Percentiles rank a stretch among this genome's conserved stretches.
Conservation (phyloP, 2,329 filamentous ascomycete species). For the Sordariomycetes sp. region DNA sequence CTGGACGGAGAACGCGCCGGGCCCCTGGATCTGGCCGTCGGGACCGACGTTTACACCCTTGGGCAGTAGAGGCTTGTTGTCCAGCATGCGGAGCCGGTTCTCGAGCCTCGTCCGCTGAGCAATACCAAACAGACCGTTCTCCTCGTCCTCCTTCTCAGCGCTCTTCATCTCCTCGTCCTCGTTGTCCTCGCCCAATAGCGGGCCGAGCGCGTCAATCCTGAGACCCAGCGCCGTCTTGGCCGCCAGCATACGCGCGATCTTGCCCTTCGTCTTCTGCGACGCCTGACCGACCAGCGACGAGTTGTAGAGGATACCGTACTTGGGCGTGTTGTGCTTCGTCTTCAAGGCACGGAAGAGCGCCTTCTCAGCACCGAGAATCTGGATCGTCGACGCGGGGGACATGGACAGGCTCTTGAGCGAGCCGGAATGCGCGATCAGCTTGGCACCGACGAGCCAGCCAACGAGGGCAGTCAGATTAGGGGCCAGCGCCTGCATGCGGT, state of each 20-base stretch:
- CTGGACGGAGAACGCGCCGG: constrained; percentile 82
- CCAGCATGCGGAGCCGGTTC: constrained; percentile 64
- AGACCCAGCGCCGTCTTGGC: constrained; percentile 89
- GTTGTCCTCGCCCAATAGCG: constrained; percentile 61
- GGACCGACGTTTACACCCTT: constrained; percentile 67
- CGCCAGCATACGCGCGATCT: constrained; percentile 93
- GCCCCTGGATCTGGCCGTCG: constrained; percentile 50
- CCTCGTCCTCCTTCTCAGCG: constrained; percentile 74
- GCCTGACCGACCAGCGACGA: constrained; percentile 92
- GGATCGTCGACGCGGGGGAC: constrained; percentile 87
- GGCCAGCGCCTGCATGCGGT: constrained; percentile 92
- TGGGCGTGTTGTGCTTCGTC: constrained; percentile 98
- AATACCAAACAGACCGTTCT: constrained; percentile 72
- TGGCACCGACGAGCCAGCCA: constrained; percentile 85
- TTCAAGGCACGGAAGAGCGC: constrained; percentile 96
- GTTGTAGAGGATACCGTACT: constrained; percentile 93
- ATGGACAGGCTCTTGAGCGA: constrained; percentile 93
- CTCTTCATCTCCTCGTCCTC: constrained; percentile 45
- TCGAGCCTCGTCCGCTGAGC: constrained; percentile 63
- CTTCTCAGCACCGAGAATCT: constrained; percentile 98
- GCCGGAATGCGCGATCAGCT: constrained; percentile 88
- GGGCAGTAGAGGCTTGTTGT: constrained; percentile 80
- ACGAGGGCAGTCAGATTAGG: constrained; percentile 91
- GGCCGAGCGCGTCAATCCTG: constrained; percentile 66
- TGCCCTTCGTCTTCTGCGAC: constrained; percentile 97